Evolutionary conservation across 306 rosid genomes (phyloP), one percentile per base, ranked within the genome.

Genomic region (Corylus heterophylla): DNA sequence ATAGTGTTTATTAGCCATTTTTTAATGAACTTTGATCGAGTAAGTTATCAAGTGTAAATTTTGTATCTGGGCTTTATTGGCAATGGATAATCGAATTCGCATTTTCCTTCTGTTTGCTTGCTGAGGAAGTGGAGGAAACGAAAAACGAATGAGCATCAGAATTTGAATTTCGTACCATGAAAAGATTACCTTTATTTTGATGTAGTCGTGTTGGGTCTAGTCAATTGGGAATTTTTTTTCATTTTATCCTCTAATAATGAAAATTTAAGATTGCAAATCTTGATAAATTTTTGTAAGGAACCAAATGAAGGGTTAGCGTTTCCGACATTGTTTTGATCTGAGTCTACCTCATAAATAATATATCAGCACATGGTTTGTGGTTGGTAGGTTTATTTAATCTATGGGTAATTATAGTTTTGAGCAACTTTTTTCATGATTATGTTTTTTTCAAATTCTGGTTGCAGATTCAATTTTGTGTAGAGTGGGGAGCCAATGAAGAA

Each of bases 391-490:
- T 45, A 29, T 14, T 10, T 55, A 4, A 5, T 58, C 20, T 17
- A 4, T 66, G 61, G 47, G 62, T 31, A 22, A 5, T 39, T 7
- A 10, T 61, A 54, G 69, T 58, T 58, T 63, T 39, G 25, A 74
- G 44, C 55, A 6, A 56, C 37, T 37, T 8, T 54, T 3, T 39
- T 56, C 35, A 11, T 50, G 18, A 17, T 62, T 17, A 49, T 64
- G 54, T 70, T 45, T 74, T 74, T 31, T 47, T n/a, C 73, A 54
- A 18, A 71, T 35, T 58, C 12, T 66, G 22, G 13, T 75, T 87
- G 85, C 71, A 89, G 89, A 85, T 92, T 87, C 82, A 61, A 85
- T 88, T 81, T 81, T 67, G 85, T 71, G 79, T 80, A 49, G 79
- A 49, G 55, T 75, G 84, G 89, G 44, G 80, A 50, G 29, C 74